Evolutionary conservation across 352 stramenopile species (phyloP).

Genomic region (Globisporangium solare): DNA sequence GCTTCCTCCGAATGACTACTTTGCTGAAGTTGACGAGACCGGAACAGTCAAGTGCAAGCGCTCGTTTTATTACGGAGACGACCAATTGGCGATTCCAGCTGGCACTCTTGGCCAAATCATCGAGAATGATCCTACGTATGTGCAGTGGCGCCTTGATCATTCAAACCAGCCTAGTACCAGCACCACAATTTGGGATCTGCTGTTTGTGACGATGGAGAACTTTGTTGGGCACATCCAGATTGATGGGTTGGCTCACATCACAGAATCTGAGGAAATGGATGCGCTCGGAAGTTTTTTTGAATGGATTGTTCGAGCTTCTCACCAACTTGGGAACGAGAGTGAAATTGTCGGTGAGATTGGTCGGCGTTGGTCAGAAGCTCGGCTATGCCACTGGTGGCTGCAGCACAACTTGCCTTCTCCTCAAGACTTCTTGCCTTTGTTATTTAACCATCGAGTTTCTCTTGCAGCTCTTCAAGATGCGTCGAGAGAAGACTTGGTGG

Average conservation of each 20-base stretch:
- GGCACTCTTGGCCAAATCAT: slow-evolving; percentile 31
- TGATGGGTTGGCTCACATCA: slow-evolving; percentile 10
- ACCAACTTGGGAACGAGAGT: slow-evolving; percentile 20
- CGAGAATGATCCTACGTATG: slow-evolving; percentile 20
- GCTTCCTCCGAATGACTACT: slow-evolving; percentile 47
- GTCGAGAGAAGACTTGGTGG: slow-evolving; percentile 66
- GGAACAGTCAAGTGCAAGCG: slow-evolving; percentile 31
- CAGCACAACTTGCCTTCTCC: slow-evolving; percentile 29
- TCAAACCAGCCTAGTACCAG: not conserved
- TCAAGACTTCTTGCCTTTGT: slow-evolving; percentile 30
- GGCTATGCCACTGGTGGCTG: slow-evolving; percentile 55
- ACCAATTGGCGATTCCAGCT: slow-evolving; percentile 36
- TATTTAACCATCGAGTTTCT: slow-evolving; percentile 40
- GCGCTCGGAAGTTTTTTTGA: slow-evolving; percentile 54
- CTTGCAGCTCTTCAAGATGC: slow-evolving; percentile 40
- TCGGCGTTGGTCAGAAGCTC: slow-evolving; percentile 45
- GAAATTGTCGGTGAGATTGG: slow-evolving; percentile 26
- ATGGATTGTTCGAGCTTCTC: slow-evolving; percentile 43
- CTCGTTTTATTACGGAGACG: slow-evolving; percentile 54
- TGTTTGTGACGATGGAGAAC: slow-evolving; percentile 33
- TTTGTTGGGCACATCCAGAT: slow-evolving; percentile 39
- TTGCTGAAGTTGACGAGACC: slow-evolving; percentile 18
- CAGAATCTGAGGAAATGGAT: slow-evolving; percentile 29
- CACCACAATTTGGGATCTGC: slow-evolving; percentile 40
- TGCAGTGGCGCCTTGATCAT: slow-evolving; percentile 41